Percentiles rank a stretch among this genome's conserved stretches.
Evolutionary conservation across 345 rosid species (phyloP).

Genomic region (Leavenworthia alabamica): DNA sequence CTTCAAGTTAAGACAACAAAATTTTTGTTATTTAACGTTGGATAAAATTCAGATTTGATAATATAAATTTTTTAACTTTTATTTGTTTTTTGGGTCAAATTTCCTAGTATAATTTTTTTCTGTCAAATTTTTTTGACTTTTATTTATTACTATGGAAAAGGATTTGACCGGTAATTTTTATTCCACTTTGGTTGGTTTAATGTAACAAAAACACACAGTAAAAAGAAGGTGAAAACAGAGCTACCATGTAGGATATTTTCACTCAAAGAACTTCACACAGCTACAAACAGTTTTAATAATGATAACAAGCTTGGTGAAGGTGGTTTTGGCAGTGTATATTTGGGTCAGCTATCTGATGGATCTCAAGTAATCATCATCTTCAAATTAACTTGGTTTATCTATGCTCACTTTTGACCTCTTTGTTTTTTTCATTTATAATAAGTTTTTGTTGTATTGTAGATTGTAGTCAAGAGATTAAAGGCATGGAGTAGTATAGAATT

Average conservation of each 20-base stretch:
- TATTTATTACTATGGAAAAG: conserved; percentile 60
- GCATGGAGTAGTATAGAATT: conserved; percentile 92
- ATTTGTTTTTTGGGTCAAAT: no score
- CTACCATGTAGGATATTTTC: conserved; percentile 77
- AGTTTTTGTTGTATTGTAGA: conserved; percentile 43
- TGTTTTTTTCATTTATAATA: no score
- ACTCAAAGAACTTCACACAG: conserved; percentile 81
- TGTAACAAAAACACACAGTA: conserved; percentile 34
- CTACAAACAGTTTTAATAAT: conserved; percentile 90
- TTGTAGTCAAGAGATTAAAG: conserved; percentile 92
- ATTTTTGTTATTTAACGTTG: no score
- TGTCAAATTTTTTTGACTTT: no score
- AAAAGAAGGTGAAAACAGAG: conserved; percentile 50
- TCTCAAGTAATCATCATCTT: conserved; percentile 56
- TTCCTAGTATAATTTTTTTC: no score
- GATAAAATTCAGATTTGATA: no score
- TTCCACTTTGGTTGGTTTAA: not conserved
- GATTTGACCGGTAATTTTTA: conserved; percentile 50
- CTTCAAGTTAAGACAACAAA: no score
- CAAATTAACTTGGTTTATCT: not conserved
- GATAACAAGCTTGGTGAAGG: conserved; percentile 99
- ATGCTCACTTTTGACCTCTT: not conserved
- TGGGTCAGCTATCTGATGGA: conserved; percentile 99
- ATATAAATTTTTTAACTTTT: no score
- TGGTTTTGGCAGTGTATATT: conserved; percentile 91